A percentile compares a stretch with the other conserved stretches of the same genome.
These are phyloP conservation scores for Trichoderma cornu-damae DNA, from an alignment of 2,329 filamentous ascomycete genomes.

Conservation along the genomic window DNA sequence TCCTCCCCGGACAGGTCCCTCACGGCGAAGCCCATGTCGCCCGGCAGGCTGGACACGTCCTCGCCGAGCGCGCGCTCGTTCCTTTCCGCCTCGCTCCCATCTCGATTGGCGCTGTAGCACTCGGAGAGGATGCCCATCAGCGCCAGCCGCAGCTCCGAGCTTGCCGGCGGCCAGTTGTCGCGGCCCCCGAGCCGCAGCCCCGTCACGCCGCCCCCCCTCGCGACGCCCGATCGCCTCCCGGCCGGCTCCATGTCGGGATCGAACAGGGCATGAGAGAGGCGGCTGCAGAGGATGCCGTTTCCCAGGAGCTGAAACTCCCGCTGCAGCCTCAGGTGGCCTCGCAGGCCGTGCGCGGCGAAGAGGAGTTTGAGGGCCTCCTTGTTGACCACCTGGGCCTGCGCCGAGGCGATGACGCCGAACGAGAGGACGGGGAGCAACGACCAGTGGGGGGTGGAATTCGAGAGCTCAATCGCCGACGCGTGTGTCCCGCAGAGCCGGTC, in stretches of 20 bases:
- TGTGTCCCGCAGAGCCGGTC: slow-evolving; percentile 34
- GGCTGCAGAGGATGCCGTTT: slow-evolving; percentile 76
- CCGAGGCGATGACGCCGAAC: slow-evolving; percentile 65
- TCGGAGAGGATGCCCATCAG: slow-evolving; percentile 82
- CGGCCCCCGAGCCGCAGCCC: slow-evolving; percentile 77
- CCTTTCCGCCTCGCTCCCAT: slow-evolving; percentile 22
- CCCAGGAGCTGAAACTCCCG: slow-evolving; percentile 77
- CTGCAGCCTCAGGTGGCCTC: slow-evolving; percentile 68
- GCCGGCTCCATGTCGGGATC: slow-evolving; percentile 75
- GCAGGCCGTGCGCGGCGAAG: slow-evolving; percentile 67
- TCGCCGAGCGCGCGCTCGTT: slow-evolving; percentile 28
- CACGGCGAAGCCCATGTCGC: slow-evolving; percentile 75
- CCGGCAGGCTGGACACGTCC: slow-evolving; percentile 49
- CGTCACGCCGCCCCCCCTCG: slow-evolving; percentile 66
- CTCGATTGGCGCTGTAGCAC: slow-evolving; percentile 48
- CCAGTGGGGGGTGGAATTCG: slow-evolving; percentile 48
- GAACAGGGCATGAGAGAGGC: slow-evolving; percentile 77
- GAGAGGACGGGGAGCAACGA: slow-evolving; percentile 64
- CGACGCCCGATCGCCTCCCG: slow-evolving; percentile 64
- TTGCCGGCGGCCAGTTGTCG: slow-evolving; percentile 86
- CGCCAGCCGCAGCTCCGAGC: slow-evolving; percentile 83
- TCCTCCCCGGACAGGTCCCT: slow-evolving; percentile 74
- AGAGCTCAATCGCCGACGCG: slow-evolving; percentile 20
- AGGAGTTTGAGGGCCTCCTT: slow-evolving; percentile 69
- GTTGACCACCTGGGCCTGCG: slow-evolving; percentile 73